These are phyloP conservation scores for Conoideocrella luteorostrata DNA, from an alignment of 2,329 filamentous ascomycete species.

Conservation along the genomic window DNA sequence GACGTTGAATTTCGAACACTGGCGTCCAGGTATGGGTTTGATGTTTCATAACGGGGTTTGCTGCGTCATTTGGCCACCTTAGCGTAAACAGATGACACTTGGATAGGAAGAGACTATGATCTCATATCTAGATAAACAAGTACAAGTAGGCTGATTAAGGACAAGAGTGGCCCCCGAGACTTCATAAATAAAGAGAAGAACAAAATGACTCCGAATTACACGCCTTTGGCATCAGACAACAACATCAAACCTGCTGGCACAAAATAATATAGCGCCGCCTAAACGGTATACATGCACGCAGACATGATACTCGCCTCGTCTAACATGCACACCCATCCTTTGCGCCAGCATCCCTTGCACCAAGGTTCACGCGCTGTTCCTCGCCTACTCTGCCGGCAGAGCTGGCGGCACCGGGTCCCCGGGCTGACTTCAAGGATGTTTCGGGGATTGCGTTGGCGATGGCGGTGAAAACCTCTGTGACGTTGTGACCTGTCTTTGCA, in stretches of 20 bases:
- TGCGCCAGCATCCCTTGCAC: conserved; percentile 63
- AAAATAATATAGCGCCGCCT: conserved; percentile 6
- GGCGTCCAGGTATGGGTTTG: no score
- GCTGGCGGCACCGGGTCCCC: conserved; percentile 61
- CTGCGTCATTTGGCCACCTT: no score
- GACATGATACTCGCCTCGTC: conserved; percentile 5
- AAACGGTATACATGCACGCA: conserved; percentile 3
- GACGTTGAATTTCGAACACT: no score
- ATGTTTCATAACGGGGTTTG: no score
- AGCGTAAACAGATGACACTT: no score
- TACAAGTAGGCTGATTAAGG: neutral
- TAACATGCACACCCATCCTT: conserved; percentile 92
- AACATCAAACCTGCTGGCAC: conserved; percentile 9
- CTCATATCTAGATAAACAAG: conserved; percentile 6
- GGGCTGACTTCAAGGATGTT: conserved; percentile 84
- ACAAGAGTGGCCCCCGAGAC: conserved; percentile 1
- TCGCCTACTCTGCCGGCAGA: conserved; percentile 54
- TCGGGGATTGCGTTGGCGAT: conserved; percentile 98
- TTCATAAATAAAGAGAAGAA: conserved; percentile 1
- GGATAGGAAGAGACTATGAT: neutral
- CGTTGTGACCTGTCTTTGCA: conserved; percentile 92
- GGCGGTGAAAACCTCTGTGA: conserved; percentile 92
- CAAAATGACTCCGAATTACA: conserved; percentile 12
- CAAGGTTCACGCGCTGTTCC: conserved; percentile 77
- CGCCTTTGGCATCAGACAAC: conserved; percentile 13